Percentiles rank a stretch among this genome's conserved stretches.
Evolutionary conservation across 306 rosid species (phyloP).

Genomic region (Cucurbita moschata): DNA sequence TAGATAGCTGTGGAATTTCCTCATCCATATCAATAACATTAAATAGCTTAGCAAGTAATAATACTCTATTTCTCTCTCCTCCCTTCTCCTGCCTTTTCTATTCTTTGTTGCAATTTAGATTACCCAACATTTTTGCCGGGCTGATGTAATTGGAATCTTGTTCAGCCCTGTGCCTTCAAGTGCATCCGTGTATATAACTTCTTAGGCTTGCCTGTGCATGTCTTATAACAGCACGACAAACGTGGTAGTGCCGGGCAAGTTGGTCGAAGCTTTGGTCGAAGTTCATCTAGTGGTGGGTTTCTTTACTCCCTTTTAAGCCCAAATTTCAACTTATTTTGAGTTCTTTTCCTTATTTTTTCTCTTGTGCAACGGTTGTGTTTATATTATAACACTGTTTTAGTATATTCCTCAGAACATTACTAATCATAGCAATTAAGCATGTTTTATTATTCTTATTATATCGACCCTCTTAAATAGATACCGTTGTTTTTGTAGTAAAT

Average conservation of each 20-base stretch:
- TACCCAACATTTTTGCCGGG: conserved; percentile 29
- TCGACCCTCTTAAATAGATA: not conserved
- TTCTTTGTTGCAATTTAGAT: conserved; percentile 17
- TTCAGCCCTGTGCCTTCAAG: conserved; percentile 38
- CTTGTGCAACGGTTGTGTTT: not conserved
- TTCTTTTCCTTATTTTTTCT: not conserved
- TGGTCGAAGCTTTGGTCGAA: conserved; percentile 34
- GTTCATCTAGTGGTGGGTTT: conserved; percentile 49
- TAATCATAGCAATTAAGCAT: not conserved
- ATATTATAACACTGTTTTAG: not conserved
- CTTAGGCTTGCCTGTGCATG: conserved; percentile 60
- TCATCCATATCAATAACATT: not conserved
- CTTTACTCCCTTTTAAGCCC: not conserved
- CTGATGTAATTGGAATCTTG: conserved; percentile 39
- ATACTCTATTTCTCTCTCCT: not conserved
- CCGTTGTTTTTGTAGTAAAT: not conserved
- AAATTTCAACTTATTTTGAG: not conserved
- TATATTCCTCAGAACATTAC: not conserved
- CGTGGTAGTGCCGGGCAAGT: conserved; percentile 36
- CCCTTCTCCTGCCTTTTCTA: not conserved
- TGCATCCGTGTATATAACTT: conserved; percentile 39
- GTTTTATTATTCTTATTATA: not conserved
- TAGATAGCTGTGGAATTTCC: not conserved
- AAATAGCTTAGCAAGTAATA: not conserved
- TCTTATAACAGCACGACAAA: conserved; percentile 64